Conservation (phyloP, 108 stramenopile species). For the Skeletonema costatum region DNA sequence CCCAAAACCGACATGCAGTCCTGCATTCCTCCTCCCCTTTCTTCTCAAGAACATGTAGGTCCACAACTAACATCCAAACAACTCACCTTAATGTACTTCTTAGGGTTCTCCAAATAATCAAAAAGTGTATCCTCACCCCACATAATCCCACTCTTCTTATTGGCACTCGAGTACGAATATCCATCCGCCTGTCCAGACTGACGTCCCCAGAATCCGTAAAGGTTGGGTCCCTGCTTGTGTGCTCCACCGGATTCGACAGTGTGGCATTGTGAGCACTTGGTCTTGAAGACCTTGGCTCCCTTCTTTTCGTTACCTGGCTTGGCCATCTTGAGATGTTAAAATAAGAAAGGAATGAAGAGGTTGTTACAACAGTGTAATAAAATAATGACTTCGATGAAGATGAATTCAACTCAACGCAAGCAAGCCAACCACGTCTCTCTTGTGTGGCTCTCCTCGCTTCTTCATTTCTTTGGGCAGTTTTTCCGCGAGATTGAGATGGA, state of each 20-base stretch:
- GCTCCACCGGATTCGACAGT: conserved; percentile 96
- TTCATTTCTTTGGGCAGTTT: no score
- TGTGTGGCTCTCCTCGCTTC: no score
- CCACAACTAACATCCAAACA: conserved; percentile 16
- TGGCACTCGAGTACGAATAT: conserved; percentile 97
- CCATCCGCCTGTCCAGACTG: conserved; percentile 95
- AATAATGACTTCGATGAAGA: no score
- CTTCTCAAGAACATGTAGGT: neutral
- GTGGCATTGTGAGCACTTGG: conserved; percentile 99
- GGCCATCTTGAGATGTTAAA: conserved; percentile 25
- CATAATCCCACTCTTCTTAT: conserved; percentile 95
- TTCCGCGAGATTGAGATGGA: no score
- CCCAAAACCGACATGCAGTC: neutral
- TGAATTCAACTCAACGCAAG: no score
- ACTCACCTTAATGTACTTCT: conserved; percentile 99
- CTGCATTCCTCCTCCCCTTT: neutral
- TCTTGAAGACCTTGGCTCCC: conserved; percentile 94
- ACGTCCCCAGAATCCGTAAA: conserved; percentile 98
- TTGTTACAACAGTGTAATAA: no score
- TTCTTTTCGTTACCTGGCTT: conserved; percentile 80
- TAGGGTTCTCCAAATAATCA: conserved; percentile 96
- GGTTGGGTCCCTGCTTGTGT: conserved; percentile 99
- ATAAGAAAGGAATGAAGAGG: no score
- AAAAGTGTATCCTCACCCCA: conserved; percentile 96
- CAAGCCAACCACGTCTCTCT: no score